Evolutionary conservation across 371 early-diverging fungal genomes (phyloP).

Genomic region (Mucor circinelloides): DNA sequence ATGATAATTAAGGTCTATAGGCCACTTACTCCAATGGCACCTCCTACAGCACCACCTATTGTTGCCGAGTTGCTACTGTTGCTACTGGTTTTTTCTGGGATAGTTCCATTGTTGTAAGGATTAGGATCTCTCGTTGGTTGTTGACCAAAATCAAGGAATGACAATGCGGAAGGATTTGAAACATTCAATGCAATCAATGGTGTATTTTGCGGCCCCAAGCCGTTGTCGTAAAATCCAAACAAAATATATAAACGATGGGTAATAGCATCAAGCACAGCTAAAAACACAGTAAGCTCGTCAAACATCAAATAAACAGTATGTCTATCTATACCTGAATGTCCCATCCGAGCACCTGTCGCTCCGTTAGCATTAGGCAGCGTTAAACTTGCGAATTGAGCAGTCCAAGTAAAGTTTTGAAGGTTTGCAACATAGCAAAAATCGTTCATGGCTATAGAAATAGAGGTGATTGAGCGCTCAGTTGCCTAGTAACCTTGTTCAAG

Average conservation of each 20-base stretch:
- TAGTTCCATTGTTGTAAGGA: background rate
- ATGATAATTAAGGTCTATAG: background rate
- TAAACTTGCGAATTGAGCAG: background rate
- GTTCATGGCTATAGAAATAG: background rate
- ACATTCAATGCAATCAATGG: background rate
- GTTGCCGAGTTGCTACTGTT: background rate
- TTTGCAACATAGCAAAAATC: background rate
- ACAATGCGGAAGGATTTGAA: background rate
- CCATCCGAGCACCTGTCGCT: background rate
- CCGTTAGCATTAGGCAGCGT: background rate
- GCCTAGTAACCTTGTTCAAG: background rate
- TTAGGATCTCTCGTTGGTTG: background rate
- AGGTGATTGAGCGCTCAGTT: background rate
- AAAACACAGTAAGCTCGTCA: background rate
- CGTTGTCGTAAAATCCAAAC: background rate
- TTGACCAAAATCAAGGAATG: background rate
- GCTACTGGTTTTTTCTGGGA: background rate
- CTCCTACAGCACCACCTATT: background rate
- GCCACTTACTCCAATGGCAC: background rate
- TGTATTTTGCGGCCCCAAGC: background rate
- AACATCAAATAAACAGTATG: background rate
- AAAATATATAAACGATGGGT: background rate
- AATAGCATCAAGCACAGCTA: background rate
- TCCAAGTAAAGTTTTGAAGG: background rate
- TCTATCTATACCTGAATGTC: background rate